Percentiles rank a stretch among this genome's conserved stretches.
Evolutionary conservation across 2,329 filamentous ascomycete species (phyloP).

Genomic region (Aspergillus neoniger): DNA sequence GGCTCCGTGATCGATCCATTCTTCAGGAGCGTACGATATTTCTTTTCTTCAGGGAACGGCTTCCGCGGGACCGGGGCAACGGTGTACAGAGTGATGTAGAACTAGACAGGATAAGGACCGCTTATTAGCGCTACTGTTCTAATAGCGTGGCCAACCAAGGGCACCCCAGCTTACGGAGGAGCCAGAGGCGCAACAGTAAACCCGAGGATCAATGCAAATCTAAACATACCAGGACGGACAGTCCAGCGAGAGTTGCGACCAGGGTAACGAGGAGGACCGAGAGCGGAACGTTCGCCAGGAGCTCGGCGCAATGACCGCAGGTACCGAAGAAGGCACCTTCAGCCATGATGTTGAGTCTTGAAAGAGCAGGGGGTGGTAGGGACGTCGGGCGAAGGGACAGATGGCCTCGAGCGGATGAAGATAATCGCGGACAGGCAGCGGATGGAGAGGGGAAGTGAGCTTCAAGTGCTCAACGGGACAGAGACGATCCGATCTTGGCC

Average conservation of each 20-base stretch:
- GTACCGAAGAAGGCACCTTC: slow-evolving; percentile 30
- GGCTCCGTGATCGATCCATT: slow-evolving; percentile 59
- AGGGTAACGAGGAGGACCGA: slow-evolving; percentile 32
- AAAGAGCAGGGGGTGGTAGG: no score
- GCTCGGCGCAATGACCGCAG: slow-evolving; percentile 36
- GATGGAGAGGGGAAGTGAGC: slow-evolving; percentile 15
- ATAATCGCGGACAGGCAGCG: slow-evolving; percentile 7
- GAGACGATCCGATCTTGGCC: slow-evolving; percentile 25
- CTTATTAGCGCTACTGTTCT: not conserved
- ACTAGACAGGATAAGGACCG: slow-evolving; percentile 40
- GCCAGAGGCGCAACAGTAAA: not conserved
- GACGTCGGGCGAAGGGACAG: not conserved
- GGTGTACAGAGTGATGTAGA: slow-evolving; percentile 69
- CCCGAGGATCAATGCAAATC: not conserved
- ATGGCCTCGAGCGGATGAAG: not conserved
- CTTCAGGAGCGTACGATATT: slow-evolving; percentile 73
- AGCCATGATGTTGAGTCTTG: slow-evolving; percentile 25
- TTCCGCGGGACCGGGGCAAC: slow-evolving; percentile 79
- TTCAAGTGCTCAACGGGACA: slow-evolving; percentile 22
- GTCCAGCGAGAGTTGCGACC: slow-evolving; percentile 31
- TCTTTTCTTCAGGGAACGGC: slow-evolving; percentile 76
- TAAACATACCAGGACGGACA: slow-evolving; percentile 38
- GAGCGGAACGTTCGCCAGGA: slow-evolving; percentile 31
- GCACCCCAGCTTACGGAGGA: not conserved
- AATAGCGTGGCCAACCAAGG: not conserved